Evolutionary conservation across 225 moss, liverwort and hornwort genomes (phyloP).

Genomic region (Physcomitrium patens): DNA sequence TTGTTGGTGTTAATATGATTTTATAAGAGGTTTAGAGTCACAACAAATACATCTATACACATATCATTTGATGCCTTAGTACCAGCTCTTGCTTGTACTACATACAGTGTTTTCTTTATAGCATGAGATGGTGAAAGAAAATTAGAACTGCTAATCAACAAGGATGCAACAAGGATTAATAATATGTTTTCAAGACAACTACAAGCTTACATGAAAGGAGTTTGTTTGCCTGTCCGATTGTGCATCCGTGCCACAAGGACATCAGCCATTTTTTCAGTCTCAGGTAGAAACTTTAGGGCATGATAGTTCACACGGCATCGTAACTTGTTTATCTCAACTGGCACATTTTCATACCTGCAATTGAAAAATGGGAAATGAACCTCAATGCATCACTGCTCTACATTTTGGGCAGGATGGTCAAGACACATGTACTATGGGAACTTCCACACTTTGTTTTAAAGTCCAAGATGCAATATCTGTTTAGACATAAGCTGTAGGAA

Average conservation of each 20-base stretch:
- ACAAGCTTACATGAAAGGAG: slow-evolving; percentile 56
- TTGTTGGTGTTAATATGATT: no score
- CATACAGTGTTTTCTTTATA: no score
- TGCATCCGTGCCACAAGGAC: slow-evolving; percentile 55
- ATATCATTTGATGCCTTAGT: no score
- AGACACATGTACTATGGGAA: not conserved
- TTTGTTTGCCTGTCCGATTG: slow-evolving; percentile 53
- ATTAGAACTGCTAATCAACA: not conserved
- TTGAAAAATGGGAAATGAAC: not conserved
- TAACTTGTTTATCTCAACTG: slow-evolving; percentile 57
- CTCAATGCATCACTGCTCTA: not conserved
- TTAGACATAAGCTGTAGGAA: not conserved
- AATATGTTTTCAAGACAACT: not conserved
- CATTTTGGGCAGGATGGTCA: not conserved
- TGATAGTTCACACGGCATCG: slow-evolving; percentile 73
- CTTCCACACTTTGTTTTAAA: not conserved
- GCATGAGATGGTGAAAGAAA: no score
- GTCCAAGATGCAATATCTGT: not conserved
- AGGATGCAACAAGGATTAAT: not conserved
- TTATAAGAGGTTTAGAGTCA: no score
- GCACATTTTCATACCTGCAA: slow-evolving; percentile 55
- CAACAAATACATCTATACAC: no score
- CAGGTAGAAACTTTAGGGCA: slow-evolving; percentile 56
- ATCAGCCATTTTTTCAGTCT: slow-evolving; percentile 50
- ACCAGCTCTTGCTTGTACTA: no score